Evolutionary conservation across 2,329 filamentous ascomycete genomes (phyloP), one percentile per base, ranked within the genome.

Genomic region (Purpureocillium lavendulum): DNA sequence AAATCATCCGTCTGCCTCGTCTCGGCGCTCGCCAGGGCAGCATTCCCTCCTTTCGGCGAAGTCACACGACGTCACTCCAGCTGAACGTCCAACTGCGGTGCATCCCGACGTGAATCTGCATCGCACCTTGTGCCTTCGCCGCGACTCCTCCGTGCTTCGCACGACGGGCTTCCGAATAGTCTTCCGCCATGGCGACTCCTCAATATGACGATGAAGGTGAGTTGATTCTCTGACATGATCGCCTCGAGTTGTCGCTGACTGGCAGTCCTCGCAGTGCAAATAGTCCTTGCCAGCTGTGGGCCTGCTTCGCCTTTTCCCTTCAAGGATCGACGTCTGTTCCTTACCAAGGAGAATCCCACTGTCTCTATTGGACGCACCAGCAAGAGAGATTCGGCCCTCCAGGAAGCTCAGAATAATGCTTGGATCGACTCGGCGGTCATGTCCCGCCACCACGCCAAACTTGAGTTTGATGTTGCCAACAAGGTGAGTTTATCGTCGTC

Each of bases 351-450:
- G 10, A 55, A 47, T 7, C 47, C 53, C 2, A 45, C 43, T 3
- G 41, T 63, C 15, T 40, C 53, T 11, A 62, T 73, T 42, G 70
- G 70, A 30, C 59, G 69, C 18, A 65, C 66, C 29, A 71, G 67
- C 46, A 69, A 63, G 50, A 51, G 63, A 41, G 55, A 61, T 48
- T 15, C 46, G 36, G 39, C 35, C 3, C 51, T 61, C 8, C 48
- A 47, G 55, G 66, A 49, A 54, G 60, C 44, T 30, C 45, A 49
- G 5, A 58, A 72, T 47, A 87, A 87, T 56, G 76, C 69, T 13
- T 85, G 70, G 69, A 82, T 86, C 42, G 75, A 85, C 47, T 82
- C 76, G 41, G 76, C 82, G 0, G 82, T 87, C 29, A 82, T 87
- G 67, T 86, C 82, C 17, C 70, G 83, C 33, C 56, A 75, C 10